Percentiles rank a stretch among this genome's conserved stretches.
Evolutionary conservation across 495 filamentous ascomycete genomes (phyloP).

Genomic region (Xylaria grammica): DNA sequence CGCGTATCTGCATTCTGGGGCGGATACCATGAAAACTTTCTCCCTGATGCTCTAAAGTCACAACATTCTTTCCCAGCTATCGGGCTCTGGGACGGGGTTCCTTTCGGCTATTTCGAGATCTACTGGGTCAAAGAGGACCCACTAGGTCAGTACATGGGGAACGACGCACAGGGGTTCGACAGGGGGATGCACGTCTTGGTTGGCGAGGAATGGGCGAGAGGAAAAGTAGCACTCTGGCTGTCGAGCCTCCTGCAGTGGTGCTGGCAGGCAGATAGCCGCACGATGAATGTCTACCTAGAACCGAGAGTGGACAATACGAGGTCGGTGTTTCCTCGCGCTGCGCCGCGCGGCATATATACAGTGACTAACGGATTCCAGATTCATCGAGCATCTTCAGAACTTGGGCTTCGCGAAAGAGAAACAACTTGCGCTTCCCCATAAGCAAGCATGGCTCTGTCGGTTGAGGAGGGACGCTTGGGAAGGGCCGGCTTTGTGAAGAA

Average conservation of each 20-base stretch:
- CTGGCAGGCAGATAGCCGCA: constrained; percentile 80
- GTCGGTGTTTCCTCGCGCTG: constrained; percentile 54
- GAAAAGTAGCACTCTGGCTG: constrained; percentile 77
- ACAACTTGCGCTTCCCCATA: constrained; percentile 89
- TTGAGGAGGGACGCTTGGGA: constrained; percentile 84
- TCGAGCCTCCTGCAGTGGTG: constrained; percentile 84
- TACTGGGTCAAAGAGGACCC: constrained; percentile 98
- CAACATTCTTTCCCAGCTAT: constrained; percentile 88
- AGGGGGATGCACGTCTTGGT: constrained; percentile 86
- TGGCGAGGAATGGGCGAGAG: constrained; percentile 91
- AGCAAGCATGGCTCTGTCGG: constrained; percentile 87
- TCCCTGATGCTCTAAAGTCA: constrained; percentile 65
- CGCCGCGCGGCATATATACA: neutral
- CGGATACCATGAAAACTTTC: constrained; percentile 68
- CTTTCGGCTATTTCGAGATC: constrained; percentile 97
- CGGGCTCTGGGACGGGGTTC: constrained; percentile 91
- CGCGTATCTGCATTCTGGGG: constrained; percentile 87
- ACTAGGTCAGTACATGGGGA: constrained; percentile 68
- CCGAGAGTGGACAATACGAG: constrained; percentile 90
- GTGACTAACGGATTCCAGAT: constrained; percentile 53
- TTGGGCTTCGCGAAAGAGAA: constrained; percentile 87
- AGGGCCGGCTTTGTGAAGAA: constrained; percentile 66
- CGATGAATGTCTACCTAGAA: constrained; percentile 81
- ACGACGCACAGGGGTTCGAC: constrained; percentile 75
- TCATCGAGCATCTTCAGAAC: constrained; percentile 75